Conservation (phyloP, 306 rosid genomes). For the Mimosa pudica region DNA sequence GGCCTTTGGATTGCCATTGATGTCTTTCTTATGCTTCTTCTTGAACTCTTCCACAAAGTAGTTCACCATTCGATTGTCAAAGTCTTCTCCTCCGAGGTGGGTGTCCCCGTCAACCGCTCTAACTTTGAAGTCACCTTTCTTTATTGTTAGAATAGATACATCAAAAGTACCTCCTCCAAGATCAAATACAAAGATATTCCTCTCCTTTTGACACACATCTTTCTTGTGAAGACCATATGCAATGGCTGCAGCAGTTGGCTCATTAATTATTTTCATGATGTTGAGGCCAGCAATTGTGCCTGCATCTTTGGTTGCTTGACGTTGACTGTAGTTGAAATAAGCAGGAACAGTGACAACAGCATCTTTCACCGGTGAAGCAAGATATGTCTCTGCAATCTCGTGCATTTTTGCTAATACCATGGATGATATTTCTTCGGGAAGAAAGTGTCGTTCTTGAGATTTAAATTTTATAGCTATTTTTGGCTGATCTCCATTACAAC, state of each 20-base stretch:
- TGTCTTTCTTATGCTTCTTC: constrained; percentile 19
- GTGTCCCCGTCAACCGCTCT: constrained; percentile 18
- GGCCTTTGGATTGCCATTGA: not conserved
- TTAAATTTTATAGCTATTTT: constrained; percentile 44
- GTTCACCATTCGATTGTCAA: constrained; percentile 18
- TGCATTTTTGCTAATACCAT: not conserved
- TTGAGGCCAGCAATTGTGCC: constrained; percentile 24
- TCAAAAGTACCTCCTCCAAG: constrained; percentile 30
- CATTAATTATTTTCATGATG: not conserved
- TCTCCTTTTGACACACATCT: not conserved
- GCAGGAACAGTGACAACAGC: constrained; percentile 34
- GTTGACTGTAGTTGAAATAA: not conserved
- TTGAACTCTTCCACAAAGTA: not conserved
- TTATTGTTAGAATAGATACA: constrained; percentile 20
- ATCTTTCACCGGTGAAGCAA: not conserved
- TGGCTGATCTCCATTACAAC: constrained; percentile 43
- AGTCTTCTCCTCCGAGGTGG: constrained; percentile 31
- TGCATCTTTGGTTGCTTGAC: constrained; percentile 29
- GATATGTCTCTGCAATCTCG: not conserved
- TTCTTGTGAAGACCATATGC: constrained; percentile 18
- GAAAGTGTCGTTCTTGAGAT: constrained; percentile 35
- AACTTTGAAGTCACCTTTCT: not conserved
- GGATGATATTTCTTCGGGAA: constrained; percentile 41
- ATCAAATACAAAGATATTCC: not conserved
- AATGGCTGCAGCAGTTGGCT: constrained; percentile 36